These are phyloP conservation scores for Colletotrichum destructivum DNA, from an alignment of 2,329 filamentous ascomycete species.

Conservation along the genomic window DNA sequence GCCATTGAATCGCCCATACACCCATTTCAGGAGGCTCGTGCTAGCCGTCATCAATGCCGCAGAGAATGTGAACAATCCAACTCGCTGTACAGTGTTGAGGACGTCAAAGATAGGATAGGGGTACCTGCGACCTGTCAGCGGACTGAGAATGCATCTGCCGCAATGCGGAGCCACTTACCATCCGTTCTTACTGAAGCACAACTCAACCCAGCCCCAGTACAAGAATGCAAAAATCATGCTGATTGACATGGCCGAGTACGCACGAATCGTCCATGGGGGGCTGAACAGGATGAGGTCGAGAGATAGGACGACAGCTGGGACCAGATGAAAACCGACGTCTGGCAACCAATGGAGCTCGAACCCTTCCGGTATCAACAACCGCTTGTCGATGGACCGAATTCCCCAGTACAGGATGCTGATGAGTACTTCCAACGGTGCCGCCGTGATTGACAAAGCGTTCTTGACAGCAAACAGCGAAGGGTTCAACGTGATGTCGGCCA, in stretches of 20 bases:
- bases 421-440: conserved; percentile 79
- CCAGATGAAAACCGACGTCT: conserved; percentile 77
- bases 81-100: conserved; percentile 75
- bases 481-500: conserved; percentile 76
- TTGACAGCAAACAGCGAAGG: conserved; percentile 74
- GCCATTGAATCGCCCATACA: conserved; percentile 79
- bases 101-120: conserved; percentile 88
- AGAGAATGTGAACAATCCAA: conserved; percentile 78
- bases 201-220: conserved; percentile 86
- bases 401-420: conserved; percentile 83
- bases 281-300: conserved; percentile 78
- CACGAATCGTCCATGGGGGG: conserved; percentile 79
- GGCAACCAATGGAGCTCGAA: conserved; percentile 68
- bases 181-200: conserved; percentile 78
- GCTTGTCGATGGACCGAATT: conserved; percentile 70
- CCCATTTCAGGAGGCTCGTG: conserved; percentile 77
- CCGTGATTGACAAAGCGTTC: conserved; percentile 76
- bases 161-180: conserved; percentile 57
- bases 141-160: conserved; percentile 44
- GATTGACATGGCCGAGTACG: conserved; percentile 71
- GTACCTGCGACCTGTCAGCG: conserved; percentile 68
- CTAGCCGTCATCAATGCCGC: conserved; percentile 80
- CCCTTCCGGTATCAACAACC: conserved; percentile 67
- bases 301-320: conserved; percentile 75
- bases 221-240: conserved; percentile 72